Base-by-base conservation (phyloP, 345 rosid genomes). In the Cardiospermum halicacabum region DNA sequence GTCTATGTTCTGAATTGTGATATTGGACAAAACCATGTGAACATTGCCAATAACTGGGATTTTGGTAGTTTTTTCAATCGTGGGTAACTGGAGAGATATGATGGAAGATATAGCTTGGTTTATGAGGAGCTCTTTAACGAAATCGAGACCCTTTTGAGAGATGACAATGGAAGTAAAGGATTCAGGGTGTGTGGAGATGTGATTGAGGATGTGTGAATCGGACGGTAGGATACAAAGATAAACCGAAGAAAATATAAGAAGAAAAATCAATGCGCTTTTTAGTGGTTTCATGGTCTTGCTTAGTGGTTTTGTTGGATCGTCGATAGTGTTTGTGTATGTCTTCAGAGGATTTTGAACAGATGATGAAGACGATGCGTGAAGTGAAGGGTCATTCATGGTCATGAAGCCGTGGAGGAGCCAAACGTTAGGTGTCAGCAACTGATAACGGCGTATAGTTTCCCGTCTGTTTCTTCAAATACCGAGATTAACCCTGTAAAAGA, bases 141-240 rank as follows among this genome's bases (percentile, higher is more conserved):
- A 94, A 70, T 88, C 91, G 64, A 94, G 88, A 18, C 97, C 99
- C 59, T 72, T 76, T 73, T 93, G 88, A 57, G 92, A 82, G 47
- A 94, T 67, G 28, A 82, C 69, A 58, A 92, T 61, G 51, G 98
- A 86, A 58, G 91, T 92, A 86, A 87, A 92, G 51, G 93, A 79
- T 25, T 81, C 77, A 8, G 3, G 24, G 76, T 39, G 49, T 34
- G 85, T 49, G 0, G 28, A 55, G 39, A n/a, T n/a, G n/a, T 42
- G 63, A n/a, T 26, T 67, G 13, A 65, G 58, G 25, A 81, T 27
- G 5, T 42, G 42, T 15, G 78, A 60, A 18, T 45, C 9, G 16
- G 50, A n/a, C 16, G 22, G 16, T 45, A 72, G 57, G 21, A 67
- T 13, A 18, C 80, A 50, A 32, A 75, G 24, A 30, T 18, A 62